Conservation (phyloP, 208 protist species). For the Leishmania tarentolae region DNA sequence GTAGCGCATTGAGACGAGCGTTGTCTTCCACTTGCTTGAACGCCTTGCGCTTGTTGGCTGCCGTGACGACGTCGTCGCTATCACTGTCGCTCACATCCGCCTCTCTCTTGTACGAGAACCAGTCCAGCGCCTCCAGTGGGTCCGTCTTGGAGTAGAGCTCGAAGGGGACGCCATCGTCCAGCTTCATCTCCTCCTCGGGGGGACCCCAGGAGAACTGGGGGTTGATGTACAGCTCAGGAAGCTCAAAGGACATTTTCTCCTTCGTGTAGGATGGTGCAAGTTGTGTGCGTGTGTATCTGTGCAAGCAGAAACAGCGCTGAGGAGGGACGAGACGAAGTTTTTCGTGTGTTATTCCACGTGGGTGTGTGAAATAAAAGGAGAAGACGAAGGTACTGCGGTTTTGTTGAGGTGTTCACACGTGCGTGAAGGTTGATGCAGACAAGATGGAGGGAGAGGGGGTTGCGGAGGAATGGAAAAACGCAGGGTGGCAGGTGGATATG, state of each 20-base stretch:
- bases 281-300: slow-evolving; percentile 3
- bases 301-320: neutral
- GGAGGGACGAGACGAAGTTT: neutral
- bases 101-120: slow-evolving; percentile 41
- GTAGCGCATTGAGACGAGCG: slow-evolving; percentile 66
- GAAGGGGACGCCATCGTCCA: slow-evolving; percentile 57
- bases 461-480: neutral
- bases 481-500: neutral
- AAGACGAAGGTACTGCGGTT: neutral
- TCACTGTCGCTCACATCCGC: slow-evolving; percentile 24
- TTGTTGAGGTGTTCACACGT: neutral
- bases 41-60: slow-evolving; percentile 38
- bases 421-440: neutral
- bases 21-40: slow-evolving; percentile 77
- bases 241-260: slow-evolving; percentile 64
- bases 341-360: neutral
- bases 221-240: slow-evolving; percentile 78
- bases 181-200: slow-evolving; percentile 67
- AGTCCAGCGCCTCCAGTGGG: slow-evolving; percentile 51
- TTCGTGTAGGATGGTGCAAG: neutral
- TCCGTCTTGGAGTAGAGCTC: slow-evolving; percentile 74
- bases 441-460: neutral
- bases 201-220: slow-evolving; percentile 82
- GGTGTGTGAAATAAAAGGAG: neutral
- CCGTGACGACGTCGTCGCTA: slow-evolving; percentile 33